These are phyloP conservation scores for Boletus reticulatus DNA, from an alignment of 768 basidiomycete genomes.

Conservation along the genomic window DNA sequence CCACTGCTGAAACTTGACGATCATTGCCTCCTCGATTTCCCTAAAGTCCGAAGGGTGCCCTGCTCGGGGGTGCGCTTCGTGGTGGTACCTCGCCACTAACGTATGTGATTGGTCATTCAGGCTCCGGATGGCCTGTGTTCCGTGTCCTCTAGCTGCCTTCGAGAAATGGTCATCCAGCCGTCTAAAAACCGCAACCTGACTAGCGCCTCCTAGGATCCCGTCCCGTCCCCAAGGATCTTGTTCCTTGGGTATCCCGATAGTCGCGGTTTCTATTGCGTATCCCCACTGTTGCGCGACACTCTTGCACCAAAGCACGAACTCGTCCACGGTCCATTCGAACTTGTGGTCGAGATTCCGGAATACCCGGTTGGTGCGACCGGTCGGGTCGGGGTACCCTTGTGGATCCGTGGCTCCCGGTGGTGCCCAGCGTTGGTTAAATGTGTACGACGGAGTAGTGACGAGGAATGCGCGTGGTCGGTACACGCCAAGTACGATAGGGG, in stretches of 20 bases:
- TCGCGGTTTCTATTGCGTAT: conserved; percentile 58
- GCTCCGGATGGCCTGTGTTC: conserved; percentile 4
- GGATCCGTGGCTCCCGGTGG: conserved; percentile 45
- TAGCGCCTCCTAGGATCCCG: conserved; percentile 59
- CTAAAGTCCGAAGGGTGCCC: conserved; percentile 39
- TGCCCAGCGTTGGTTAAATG: conserved; percentile 76
- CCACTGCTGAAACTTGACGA: conserved; percentile 53
- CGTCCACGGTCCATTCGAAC: conserved; percentile 82
- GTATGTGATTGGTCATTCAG: conserved; percentile 37
- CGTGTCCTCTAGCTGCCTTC: conserved; percentile 29
- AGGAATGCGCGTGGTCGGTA: conserved; percentile 76
- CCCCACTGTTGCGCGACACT: conserved; percentile 63
- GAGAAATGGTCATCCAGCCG: conserved; percentile 39
- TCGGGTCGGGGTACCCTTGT: conserved; percentile 69
- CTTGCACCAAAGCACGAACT: conserved; percentile 67
- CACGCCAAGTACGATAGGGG: conserved; percentile 68
- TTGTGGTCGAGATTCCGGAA: conserved; percentile 86
- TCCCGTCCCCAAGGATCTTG: conserved; percentile 75
- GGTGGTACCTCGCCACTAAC: conserved; percentile 46
- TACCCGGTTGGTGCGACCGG: conserved; percentile 64
- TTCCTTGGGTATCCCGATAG: conserved; percentile 58
- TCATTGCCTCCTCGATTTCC: conserved; percentile 50
- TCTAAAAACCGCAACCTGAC: conserved; percentile 63
- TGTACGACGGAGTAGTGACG: conserved; percentile 83
- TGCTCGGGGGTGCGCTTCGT: conserved; percentile 49